phyloP scores from a whole-genome alignment of 1,284 basidiomycete genomes.

The Tilletia horrida region DNA sequence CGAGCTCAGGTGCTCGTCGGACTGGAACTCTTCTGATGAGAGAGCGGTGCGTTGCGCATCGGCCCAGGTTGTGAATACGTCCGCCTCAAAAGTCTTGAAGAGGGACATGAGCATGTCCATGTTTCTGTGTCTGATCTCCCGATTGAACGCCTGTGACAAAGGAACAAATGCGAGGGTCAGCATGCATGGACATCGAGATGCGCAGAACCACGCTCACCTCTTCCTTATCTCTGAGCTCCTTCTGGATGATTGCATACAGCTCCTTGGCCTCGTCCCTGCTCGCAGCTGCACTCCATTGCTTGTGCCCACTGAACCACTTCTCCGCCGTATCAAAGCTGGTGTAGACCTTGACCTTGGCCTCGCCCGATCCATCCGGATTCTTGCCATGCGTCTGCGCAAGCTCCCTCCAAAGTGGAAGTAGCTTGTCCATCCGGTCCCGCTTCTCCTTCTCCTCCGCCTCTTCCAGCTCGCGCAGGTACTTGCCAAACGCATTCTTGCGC shows the following conservation, averaged over 20 bases:
- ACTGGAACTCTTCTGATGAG: slow-evolving; percentile 42
- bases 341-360: slow-evolving; percentile 38
- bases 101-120: slow-evolving; percentile 44
- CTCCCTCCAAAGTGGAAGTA: slow-evolving; percentile 35
- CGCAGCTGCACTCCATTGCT: slow-evolving; percentile 30
- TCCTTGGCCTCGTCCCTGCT: slow-evolving; percentile 34
- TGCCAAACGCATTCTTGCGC: slow-evolving; percentile 75
- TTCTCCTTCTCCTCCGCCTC: slow-evolving; percentile 36
- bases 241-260: slow-evolving; percentile 34
- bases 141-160: slow-evolving; percentile 24
- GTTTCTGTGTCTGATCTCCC: slow-evolving; percentile 35
- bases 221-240: slow-evolving; percentile 34
- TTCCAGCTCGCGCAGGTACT: slow-evolving; percentile 51
- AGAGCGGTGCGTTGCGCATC: slow-evolving; percentile 49
- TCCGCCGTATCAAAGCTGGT: slow-evolving; percentile 37
- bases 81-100: slow-evolving; percentile 47
- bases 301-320: slow-evolving; percentile 26
- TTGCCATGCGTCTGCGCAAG: slow-evolving; percentile 20
- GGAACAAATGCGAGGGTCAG: not conserved
- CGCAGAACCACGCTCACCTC: slow-evolving; percentile 15
- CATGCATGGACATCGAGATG: not conserved
- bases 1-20: slow-evolving; percentile 33
- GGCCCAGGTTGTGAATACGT: slow-evolving; percentile 47
- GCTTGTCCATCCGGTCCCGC: slow-evolving; percentile 28
- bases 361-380: not conserved